Evolutionary conservation across 2,329 filamentous ascomycete species (phyloP).

Genomic region (Elsinoe fawcettii): DNA sequence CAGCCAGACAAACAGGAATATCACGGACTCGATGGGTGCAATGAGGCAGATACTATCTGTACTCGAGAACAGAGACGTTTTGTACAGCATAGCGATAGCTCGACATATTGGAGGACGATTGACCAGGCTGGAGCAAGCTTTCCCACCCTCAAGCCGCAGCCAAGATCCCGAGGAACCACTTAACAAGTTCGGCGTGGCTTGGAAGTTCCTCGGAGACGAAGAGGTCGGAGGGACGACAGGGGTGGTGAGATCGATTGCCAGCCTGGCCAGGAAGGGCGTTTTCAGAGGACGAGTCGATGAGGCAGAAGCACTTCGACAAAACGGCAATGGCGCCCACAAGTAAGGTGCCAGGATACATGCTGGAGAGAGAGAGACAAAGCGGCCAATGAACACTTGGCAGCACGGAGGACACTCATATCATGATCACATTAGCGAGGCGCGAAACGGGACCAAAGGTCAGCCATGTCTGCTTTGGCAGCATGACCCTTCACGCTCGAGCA

Average conservation of each 20-base stretch:
- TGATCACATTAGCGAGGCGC: slow-evolving; percentile 4
- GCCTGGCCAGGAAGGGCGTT: slow-evolving; percentile 37
- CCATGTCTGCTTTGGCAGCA: background rate
- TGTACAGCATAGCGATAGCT: slow-evolving; percentile 80
- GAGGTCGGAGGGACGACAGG: slow-evolving; percentile 40
- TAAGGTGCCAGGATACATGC: too few relatives aligned
- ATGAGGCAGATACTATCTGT: slow-evolving; percentile 68
- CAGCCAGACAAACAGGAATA: slow-evolving; percentile 30
- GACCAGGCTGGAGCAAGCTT: slow-evolving; percentile 33
- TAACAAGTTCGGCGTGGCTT: slow-evolving; percentile 42
- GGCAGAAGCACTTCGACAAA: background rate
- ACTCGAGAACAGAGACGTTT: slow-evolving; percentile 78
- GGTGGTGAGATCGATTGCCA: slow-evolving; percentile 42
- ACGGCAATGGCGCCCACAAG: background rate
- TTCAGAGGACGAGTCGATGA: background rate
- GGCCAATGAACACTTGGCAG: too few relatives aligned
- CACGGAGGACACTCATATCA: background rate
- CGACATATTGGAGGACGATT: slow-evolving; percentile 62
- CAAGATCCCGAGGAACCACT: slow-evolving; percentile 33
- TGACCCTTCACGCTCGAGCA: background rate
- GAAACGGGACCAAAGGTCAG: background rate
- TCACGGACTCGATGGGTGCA: slow-evolving; percentile 57
- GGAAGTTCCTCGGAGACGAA: slow-evolving; percentile 41
- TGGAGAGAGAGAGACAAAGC: too few relatives aligned
- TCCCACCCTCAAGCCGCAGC: slow-evolving; percentile 21